A percentile compares a stretch with the other conserved stretches of the same genome.
phyloP scores from a whole-genome alignment of 2,329 filamentous ascomycete genomes.

The Claviceps maximensis region DNA sequence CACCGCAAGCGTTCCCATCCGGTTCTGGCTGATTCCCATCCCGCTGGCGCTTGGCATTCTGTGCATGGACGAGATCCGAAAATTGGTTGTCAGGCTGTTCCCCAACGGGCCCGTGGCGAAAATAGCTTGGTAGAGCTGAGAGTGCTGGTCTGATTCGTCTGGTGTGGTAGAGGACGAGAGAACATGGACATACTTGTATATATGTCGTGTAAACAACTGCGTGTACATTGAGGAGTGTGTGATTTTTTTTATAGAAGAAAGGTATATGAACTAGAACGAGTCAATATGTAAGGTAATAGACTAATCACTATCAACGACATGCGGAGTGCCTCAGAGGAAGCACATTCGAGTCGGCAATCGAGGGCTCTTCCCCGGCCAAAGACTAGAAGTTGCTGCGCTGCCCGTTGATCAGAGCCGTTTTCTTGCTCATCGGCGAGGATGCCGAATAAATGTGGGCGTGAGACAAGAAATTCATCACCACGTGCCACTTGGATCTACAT shows the following conservation, averaged over 20 bases:
- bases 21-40: constrained; percentile 39
- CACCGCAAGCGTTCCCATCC: constrained; percentile 35
- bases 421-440: too few relatives aligned
- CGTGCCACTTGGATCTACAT: too few relatives aligned
- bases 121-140: constrained; percentile 31
- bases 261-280: too few relatives aligned
- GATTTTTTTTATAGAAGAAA: not conserved
- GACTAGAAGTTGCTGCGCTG: too few relatives aligned
- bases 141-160: not conserved
- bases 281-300: too few relatives aligned
- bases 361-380: too few relatives aligned
- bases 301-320: too few relatives aligned
- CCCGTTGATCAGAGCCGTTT: too few relatives aligned
- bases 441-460: too few relatives aligned
- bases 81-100: constrained; percentile 32
- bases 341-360: too few relatives aligned
- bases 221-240: not conserved
- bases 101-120: constrained; percentile 31
- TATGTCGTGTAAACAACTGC: not conserved
- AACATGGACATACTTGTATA: not conserved
- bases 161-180: not conserved
- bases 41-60: constrained; percentile 36
- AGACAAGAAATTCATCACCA: too few relatives aligned
- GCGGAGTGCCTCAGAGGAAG: too few relatives aligned
- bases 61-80: constrained; percentile 38